Conservation (phyloP, 306 rosid species). For the Luffa aegyptiaca region DNA sequence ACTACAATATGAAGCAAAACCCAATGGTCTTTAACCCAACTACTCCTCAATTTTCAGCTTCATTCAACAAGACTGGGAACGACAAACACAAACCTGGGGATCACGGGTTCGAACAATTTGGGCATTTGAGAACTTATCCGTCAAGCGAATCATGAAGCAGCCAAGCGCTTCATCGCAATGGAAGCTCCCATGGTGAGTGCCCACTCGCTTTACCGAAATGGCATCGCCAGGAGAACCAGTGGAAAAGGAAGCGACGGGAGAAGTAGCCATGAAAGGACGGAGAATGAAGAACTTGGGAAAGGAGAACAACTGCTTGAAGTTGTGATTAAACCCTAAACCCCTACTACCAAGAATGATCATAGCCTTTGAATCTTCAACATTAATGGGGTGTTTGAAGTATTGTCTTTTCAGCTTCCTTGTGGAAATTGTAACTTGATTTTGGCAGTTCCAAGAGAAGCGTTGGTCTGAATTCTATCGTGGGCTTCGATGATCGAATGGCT, state of each 20-base stretch:
- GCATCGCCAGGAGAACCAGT: conserved; percentile 23
- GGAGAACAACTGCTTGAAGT: not conserved
- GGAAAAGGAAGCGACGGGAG: conserved; percentile 16
- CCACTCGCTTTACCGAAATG: conserved; percentile 56
- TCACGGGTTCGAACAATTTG: conserved; percentile 82
- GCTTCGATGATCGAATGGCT: not conserved
- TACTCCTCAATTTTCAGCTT: not conserved
- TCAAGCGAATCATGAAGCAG: conserved; percentile 96
- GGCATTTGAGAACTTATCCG: conserved; percentile 57
- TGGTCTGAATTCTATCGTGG: not conserved
- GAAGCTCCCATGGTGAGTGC: conserved; percentile 93
- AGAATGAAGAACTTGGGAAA: conserved; percentile 1
- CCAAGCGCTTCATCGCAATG: conserved; percentile 99
- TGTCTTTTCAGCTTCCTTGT: not conserved
- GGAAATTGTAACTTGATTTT: not conserved
- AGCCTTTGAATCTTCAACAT: not conserved
- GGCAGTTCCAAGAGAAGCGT: not conserved
- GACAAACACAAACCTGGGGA: conserved; percentile 43
- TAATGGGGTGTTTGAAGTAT: not conserved
- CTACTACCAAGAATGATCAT: conserved; percentile 8
- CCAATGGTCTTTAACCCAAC: not conserved
- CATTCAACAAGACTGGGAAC: not conserved
- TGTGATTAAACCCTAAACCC: conserved; percentile 17
- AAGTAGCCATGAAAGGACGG: conserved; percentile 21
- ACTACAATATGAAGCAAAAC: not conserved